Conservation (phyloP, 306 rosid genomes). For the Geum urbanum region DNA sequence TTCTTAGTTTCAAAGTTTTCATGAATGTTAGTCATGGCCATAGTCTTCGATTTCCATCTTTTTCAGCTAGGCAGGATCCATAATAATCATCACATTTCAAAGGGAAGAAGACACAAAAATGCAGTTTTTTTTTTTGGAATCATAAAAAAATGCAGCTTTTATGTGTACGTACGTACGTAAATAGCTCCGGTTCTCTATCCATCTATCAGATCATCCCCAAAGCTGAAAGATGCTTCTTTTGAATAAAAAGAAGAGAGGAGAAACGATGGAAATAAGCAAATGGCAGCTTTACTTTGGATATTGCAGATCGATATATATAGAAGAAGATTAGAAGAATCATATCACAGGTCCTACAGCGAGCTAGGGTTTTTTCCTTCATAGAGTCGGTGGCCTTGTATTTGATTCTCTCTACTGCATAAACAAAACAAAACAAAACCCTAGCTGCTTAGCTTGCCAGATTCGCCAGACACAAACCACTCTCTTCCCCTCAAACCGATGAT, state of each 20-base stretch:
- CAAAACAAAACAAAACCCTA: not conserved
- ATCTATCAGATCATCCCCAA: not conserved
- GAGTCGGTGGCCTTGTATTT: not conserved
- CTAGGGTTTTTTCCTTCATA: not conserved
- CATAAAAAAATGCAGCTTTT: not conserved
- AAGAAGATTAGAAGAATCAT: not conserved
- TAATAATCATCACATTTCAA: not conserved
- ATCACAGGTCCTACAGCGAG: not conserved
- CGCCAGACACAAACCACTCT: not conserved
- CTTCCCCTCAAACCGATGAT: not conserved
- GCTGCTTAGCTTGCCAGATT: not conserved
- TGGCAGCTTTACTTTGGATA: not conserved
- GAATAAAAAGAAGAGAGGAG: not conserved
- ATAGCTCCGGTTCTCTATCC: no score
- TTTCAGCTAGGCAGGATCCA: not conserved
- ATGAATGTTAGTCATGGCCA: no score
- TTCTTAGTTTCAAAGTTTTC: no score
- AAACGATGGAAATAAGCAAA: not conserved
- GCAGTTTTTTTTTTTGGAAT: no score
- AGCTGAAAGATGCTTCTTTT: constrained; percentile 1
- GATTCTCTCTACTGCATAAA: not conserved
- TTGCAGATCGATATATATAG: not conserved
- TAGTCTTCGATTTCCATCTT: not conserved
- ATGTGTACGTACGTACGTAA: no score
- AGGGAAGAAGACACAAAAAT: not conserved